Conservation (phyloP, 2,329 filamentous ascomycete species). For the Cytospora leucostoma region DNA sequence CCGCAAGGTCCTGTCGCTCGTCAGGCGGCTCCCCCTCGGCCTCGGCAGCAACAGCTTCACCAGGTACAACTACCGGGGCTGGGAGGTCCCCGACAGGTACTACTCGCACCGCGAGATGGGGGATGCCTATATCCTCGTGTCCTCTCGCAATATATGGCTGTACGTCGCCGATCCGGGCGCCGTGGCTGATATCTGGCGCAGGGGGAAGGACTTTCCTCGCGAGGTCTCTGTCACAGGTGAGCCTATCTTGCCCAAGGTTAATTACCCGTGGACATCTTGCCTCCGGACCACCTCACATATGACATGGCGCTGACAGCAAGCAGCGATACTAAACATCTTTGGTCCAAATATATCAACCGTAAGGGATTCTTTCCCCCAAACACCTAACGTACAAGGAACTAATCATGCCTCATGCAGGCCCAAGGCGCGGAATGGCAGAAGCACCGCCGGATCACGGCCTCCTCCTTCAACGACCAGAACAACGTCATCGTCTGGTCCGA, state of each 20-base stretch:
- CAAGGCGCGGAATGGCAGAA: slow-evolving; percentile 14
- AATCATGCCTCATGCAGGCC: not conserved
- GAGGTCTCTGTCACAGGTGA: slow-evolving; percentile 17
- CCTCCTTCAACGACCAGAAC: slow-evolving; percentile 22
- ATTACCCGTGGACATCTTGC: too few relatives aligned
- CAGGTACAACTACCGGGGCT: slow-evolving; percentile 37
- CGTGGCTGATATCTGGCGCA: slow-evolving; percentile 3
- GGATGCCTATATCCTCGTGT: slow-evolving; percentile 26
- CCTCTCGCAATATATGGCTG: slow-evolving; percentile 10
- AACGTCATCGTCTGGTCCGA: slow-evolving; percentile 17
- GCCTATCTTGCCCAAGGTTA: not conserved
- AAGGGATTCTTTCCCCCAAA: not conserved
- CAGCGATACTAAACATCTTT: slow-evolving; percentile 19
- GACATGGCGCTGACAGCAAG: not conserved
- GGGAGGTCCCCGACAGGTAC: slow-evolving; percentile 22
- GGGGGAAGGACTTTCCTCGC: slow-evolving; percentile 9
- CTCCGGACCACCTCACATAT: not conserved
- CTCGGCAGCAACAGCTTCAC: slow-evolving; percentile 36
- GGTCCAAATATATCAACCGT: slow-evolving; percentile 19
- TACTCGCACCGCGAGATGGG: slow-evolving; percentile 32
- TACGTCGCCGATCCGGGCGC: slow-evolving; percentile 4
- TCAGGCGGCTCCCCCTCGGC: slow-evolving; percentile 31
- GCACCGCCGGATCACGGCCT: slow-evolving; percentile 5
- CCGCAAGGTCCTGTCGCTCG: slow-evolving; percentile 29
- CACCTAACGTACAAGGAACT: not conserved